Evolutionary conservation across 495 filamentous ascomycete species (phyloP).

Genomic region (Neurospora tetrasperma): DNA sequence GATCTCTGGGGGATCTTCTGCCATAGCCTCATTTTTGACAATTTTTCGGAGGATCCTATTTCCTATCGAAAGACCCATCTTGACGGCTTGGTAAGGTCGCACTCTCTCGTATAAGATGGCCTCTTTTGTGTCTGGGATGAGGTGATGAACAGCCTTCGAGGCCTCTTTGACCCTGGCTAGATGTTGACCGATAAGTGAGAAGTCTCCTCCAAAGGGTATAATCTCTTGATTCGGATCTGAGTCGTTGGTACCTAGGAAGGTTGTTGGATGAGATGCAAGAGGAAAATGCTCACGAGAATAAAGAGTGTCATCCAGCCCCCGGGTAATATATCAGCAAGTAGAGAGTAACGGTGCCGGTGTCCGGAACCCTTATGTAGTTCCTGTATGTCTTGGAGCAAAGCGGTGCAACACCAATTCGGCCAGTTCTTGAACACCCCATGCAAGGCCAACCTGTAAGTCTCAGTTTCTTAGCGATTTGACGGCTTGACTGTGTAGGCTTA

Average conservation of each 20-base stretch:
- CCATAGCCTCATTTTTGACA: constrained; percentile 73
- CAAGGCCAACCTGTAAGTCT: not conserved
- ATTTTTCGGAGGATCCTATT: constrained; percentile 46
- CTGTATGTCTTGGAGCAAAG: not conserved
- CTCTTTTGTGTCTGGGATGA: not conserved
- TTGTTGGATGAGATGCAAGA: not conserved
- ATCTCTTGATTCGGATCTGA: not conserved
- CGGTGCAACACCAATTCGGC: not conserved
- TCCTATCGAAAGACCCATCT: constrained; percentile 13
- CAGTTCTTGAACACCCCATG: not conserved
- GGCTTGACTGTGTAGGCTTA: not conserved
- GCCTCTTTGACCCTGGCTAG: not conserved
- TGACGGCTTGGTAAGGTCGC: constrained; percentile 8
- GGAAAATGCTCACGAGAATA: not conserved
- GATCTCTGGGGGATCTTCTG: constrained; percentile 60
- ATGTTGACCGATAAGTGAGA: not conserved
- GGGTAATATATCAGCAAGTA: not conserved
- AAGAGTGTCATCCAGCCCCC: not conserved
- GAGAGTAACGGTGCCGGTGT: not conserved
- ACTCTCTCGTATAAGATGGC: not conserved
- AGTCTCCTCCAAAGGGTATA: not conserved
- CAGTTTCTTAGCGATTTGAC: not conserved
- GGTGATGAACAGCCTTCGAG: not conserved
- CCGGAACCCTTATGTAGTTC: not conserved
- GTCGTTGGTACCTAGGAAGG: not conserved